Evolutionary conservation across 768 basidiomycete genomes (phyloP).

Genomic region (Hericium erinaceus): DNA sequence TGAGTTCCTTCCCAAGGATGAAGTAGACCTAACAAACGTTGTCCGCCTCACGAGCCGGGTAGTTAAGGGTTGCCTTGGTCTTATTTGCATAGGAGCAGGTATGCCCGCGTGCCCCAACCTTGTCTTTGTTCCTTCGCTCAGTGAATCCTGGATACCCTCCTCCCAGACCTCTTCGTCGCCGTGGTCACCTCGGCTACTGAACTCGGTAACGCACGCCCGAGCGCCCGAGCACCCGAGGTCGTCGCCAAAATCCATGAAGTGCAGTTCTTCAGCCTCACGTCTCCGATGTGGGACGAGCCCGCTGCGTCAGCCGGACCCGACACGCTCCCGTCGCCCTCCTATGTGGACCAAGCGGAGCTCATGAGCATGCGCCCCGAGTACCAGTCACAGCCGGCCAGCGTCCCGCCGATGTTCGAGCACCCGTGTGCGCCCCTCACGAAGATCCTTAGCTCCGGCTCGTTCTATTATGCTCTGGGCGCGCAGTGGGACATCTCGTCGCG

Average conservation of each 20-base stretch:
- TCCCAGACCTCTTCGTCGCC: slow-evolving; percentile 75
- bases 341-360: slow-evolving; percentile 41
- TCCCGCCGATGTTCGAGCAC: slow-evolving; percentile 66
- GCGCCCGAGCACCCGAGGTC: slow-evolving; percentile 47
- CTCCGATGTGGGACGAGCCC: slow-evolving; percentile 77
- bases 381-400: slow-evolving; percentile 24
- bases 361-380: slow-evolving; percentile 33
- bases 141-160: neutral
- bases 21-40: slow-evolving; percentile 58
- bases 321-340: slow-evolving; percentile 44
- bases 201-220: slow-evolving; percentile 61
- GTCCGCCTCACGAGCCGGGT: slow-evolving; percentile 61
- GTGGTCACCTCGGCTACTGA: slow-evolving; percentile 70
- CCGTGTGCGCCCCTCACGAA: slow-evolving; percentile 86
- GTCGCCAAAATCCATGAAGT: slow-evolving; percentile 84
- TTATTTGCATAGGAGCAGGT: slow-evolving; percentile 69
- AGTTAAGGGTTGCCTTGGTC: slow-evolving; percentile 78
- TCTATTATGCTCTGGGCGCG: slow-evolving; percentile 82
- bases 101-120: slow-evolving; percentile 13
- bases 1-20: slow-evolving; percentile 69
- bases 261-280: slow-evolving; percentile 80
- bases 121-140: neutral
- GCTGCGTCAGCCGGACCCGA: slow-evolving; percentile 35
- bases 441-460: slow-evolving; percentile 84
- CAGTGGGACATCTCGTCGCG: slow-evolving; percentile 88